Percentiles rank a stretch among this genome's conserved stretches.
Evolutionary conservation across 306 rosid genomes (phyloP).

Genomic region (Citrullus amarus): DNA sequence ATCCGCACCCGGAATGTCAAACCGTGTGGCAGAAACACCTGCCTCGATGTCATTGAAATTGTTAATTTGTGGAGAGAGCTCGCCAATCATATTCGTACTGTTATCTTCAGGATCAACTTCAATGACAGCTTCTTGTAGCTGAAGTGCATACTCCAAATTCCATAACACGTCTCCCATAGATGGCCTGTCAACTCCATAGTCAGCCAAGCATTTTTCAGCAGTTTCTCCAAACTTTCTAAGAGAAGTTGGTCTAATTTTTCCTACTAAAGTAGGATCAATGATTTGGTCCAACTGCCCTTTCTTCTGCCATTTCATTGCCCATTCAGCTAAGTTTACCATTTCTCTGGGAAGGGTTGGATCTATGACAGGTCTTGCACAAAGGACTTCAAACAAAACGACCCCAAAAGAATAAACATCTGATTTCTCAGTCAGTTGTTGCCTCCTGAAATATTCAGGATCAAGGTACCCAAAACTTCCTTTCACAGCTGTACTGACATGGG

Average conservation of each 20-base stretch:
- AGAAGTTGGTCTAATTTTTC: conserved; percentile 63
- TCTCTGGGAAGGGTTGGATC: conserved; percentile 82
- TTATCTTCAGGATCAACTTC: conserved; percentile 71
- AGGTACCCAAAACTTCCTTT: conserved; percentile 87
- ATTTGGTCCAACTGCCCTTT: conserved; percentile 71
- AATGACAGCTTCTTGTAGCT: conserved; percentile 61
- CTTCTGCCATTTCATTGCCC: conserved; percentile 91
- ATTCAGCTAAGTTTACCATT: conserved; percentile 83
- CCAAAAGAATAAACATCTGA: conserved; percentile 88
- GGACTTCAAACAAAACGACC: conserved; percentile 73
- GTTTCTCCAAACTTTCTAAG: conserved; percentile 80
- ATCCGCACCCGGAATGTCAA: conserved; percentile 33
- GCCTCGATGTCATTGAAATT: conserved; percentile 29
- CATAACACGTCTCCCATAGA: conserved; percentile 89
- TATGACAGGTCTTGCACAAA: conserved; percentile 81
- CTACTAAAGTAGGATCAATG: conserved; percentile 49
- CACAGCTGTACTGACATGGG: conserved; percentile 82
- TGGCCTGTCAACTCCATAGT: conserved; percentile 72
- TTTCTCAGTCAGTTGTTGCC: conserved; percentile 79
- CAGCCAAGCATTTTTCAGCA: conserved; percentile 82
- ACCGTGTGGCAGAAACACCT: conserved; percentile 27
- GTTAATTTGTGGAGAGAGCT: conserved; percentile 69
- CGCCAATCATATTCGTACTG: conserved; percentile 75
- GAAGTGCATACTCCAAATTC: conserved; percentile 80
- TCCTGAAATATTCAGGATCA: conserved; percentile 82